These are phyloP conservation scores for Leccinum insolens DNA, from an alignment of 1,284 basidiomycete genomes.

Conservation along the genomic window DNA sequence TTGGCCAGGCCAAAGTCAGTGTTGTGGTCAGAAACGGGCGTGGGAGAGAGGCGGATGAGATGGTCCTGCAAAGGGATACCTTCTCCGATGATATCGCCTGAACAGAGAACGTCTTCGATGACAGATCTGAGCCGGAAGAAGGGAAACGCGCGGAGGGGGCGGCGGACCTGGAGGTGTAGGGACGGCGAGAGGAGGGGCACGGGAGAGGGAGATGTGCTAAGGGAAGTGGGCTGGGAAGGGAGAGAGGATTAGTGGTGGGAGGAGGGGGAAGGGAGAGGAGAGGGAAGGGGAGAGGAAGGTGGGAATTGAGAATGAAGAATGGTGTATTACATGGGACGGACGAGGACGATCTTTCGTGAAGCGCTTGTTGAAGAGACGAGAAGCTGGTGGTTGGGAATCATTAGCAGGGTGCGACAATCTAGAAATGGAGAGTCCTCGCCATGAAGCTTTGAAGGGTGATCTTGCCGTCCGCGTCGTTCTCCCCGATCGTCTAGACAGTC, in stretches of 20 bases:
- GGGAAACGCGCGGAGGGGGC: conserved; percentile 19
- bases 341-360: conserved; percentile 41
- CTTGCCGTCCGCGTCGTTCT: too few relatives aligned
- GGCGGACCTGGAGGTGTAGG: conserved; percentile 25
- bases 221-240: conserved; percentile 28
- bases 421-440: too few relatives aligned
- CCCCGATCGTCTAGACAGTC: too few relatives aligned
- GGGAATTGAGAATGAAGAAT: conserved; percentile 28
- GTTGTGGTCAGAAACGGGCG: conserved; percentile 29
- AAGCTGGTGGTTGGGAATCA: conserved; percentile 38
- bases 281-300: conserved; percentile 32
- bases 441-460: too few relatives aligned
- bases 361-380: conserved; percentile 41
- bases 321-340: conserved; percentile 35
- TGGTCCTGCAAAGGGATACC: conserved; percentile 67
- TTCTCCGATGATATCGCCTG: conserved; percentile 72
- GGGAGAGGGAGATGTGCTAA: conserved; percentile 33
- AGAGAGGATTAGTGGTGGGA: conserved; percentile 29
- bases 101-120: conserved; percentile 66
- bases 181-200: conserved; percentile 34
- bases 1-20: conserved; percentile 53
- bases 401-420: conserved; percentile 41
- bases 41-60: conserved; percentile 53
- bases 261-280: conserved; percentile 29
- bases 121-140: conserved; percentile 40